phyloP scores from a whole-genome alignment of 1,139 yeast genomes.

The Taphrina communis region DNA sequence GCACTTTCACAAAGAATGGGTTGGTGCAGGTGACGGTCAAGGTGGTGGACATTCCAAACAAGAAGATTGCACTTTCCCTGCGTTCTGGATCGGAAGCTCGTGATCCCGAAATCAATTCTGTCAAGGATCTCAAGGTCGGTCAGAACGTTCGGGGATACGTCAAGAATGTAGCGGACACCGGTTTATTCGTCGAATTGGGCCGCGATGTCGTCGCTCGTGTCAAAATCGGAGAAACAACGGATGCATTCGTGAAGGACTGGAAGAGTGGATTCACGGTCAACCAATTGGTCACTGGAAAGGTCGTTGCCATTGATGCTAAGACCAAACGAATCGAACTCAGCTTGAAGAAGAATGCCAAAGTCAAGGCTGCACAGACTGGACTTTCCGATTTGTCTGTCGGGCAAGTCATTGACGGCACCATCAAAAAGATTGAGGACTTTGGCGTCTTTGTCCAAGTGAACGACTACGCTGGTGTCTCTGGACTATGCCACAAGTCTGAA shows the following conservation, averaged over 20 bases:
- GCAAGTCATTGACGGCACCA: conserved; percentile 77
- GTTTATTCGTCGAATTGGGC: conserved; percentile 79
- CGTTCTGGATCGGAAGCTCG: conserved; percentile 46
- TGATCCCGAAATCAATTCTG: conserved; percentile 60
- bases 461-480: conserved; percentile 75
- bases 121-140: conserved; percentile 69
- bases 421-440: conserved; percentile 66
- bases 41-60: conserved; percentile 48
- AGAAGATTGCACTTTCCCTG: conserved; percentile 51
- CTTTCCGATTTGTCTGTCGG: conserved; percentile 73
- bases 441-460: conserved; percentile 88
- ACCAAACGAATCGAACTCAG: conserved; percentile 71
- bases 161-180: conserved; percentile 74
- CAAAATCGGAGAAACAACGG: conserved; percentile 80
- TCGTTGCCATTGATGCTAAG: conserved; percentile 64
- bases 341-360: conserved; percentile 78
- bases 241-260: conserved; percentile 84
- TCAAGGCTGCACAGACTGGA: conserved; percentile 63
- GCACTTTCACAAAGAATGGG: conserved; percentile 63
- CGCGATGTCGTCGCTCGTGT: conserved; percentile 78
- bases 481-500: conserved; percentile 85
- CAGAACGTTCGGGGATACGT: conserved; percentile 79
- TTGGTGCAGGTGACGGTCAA: conserved; percentile 59
- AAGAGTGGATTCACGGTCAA: conserved; percentile 71
- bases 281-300: conserved; percentile 79